Base-by-base conservation (phyloP, 2,329 filamentous ascomycete species). In the Botryotinia narcissicola region DNA sequence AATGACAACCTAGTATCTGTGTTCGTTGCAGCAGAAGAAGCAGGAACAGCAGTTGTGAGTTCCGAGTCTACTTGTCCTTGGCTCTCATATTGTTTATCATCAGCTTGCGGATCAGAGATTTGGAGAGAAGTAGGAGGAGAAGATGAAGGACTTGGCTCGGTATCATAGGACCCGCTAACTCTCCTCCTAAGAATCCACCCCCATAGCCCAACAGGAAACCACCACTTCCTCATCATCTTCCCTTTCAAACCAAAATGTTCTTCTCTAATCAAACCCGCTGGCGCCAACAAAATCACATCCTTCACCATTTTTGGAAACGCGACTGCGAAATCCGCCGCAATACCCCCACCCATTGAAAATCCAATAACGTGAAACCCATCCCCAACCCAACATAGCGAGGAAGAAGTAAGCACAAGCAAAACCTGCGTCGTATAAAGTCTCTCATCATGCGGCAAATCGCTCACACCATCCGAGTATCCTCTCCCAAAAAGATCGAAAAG, bases 321-420 rank as follows among this genome's bases (percentile, higher is more conserved):
- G 1, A 87, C 86, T 1, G 92, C 87, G 79, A 96, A 95, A 32
- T 89, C 86, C 16, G 89, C 90, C 1, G 88, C 87, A 59, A 97
- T 87, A 22, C 91, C 92, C 51, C 93, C 94, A 63, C 94, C 93
- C 0, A 97, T 85, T 0, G 92, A 94, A 81, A 96, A 97, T 2
- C 93, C 94, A 5, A 94, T 83, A 9, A 97, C 83, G 74, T 90
- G 88, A 81, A 96, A 95, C 70, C 85, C 86, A 81, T 64, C 64
- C 1, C 44, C 78, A 6, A 82, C 83, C 90, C 90, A 93, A 0
- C 85, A 73, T 4, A 91, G 79, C 1, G 83, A 81, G 0, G 91
- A 93, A 1, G 90, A 92, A 1, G 87, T 85, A 25, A 93, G 83
- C 14, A 87, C 89, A 18, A 92, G 84, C 51, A 92, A 82, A 51